These are phyloP conservation scores for Kurtzmaniella quercitrusa DNA, from an alignment of 1,139 yeast species.

Conservation along the genomic window DNA sequence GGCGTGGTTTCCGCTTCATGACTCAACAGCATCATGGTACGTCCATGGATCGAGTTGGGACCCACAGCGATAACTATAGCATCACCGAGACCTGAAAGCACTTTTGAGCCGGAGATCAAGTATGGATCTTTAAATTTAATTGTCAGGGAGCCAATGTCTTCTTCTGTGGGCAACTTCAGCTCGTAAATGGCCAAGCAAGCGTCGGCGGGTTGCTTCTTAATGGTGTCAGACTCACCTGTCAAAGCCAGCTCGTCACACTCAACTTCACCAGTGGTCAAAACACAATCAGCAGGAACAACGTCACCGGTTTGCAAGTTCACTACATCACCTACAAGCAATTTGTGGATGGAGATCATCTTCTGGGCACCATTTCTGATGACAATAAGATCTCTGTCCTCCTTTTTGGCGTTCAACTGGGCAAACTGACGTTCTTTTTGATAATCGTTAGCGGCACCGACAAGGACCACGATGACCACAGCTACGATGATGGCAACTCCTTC, in stretches of 20 bases:
- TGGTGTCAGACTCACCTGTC: slow-evolving; percentile 89
- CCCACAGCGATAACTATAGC: slow-evolving; percentile 93
- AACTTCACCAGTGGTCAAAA: slow-evolving; percentile 71
- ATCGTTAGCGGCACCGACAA: slow-evolving; percentile 93
- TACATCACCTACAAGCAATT: slow-evolving; percentile 82
- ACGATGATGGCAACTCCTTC: slow-evolving; percentile 97
- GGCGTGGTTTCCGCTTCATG: slow-evolving; percentile 84
- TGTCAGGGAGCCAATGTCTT: slow-evolving; percentile 47
- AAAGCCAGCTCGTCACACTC: slow-evolving; percentile 91
- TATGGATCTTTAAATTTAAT: slow-evolving; percentile 63
- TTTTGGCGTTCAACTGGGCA: slow-evolving; percentile 77
- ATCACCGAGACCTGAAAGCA: slow-evolving; percentile 80
- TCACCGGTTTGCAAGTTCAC: slow-evolving; percentile 89
- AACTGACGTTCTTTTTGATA: slow-evolving; percentile 95
- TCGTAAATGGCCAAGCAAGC: slow-evolving; percentile 37
- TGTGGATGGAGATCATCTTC: slow-evolving; percentile 65
- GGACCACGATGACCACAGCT: slow-evolving; percentile 84
- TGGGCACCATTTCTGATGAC: slow-evolving; percentile 75
- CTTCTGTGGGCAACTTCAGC: slow-evolving; percentile 25
- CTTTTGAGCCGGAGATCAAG: slow-evolving; percentile 86
- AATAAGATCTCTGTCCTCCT: slow-evolving; percentile 77
- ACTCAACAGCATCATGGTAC: slow-evolving; percentile 77
- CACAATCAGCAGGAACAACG: slow-evolving; percentile 83
- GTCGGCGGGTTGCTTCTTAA: slow-evolving; percentile 58
- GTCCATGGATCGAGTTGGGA: slow-evolving; percentile 80